Percentiles rank a stretch among this genome's conserved stretches.
These are phyloP conservation scores for Paramecium tetraurelia DNA, from an alignment of 73 alveolate species.

Conservation along the genomic window DNA sequence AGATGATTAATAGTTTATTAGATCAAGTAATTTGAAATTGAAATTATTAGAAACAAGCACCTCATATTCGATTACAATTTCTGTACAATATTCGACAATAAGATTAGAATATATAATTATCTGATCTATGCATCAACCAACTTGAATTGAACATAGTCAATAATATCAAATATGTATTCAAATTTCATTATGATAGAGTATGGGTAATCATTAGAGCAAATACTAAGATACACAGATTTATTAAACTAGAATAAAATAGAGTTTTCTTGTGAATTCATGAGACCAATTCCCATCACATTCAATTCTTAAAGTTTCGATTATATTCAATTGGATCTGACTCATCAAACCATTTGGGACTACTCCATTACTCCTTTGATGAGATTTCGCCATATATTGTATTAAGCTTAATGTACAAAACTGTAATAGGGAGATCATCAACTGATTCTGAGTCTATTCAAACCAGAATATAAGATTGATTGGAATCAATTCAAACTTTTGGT, in stretches of 20 bases:
- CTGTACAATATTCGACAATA: not conserved
- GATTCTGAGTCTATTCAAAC: not conserved
- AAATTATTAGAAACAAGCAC: not conserved
- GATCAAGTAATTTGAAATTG: not conserved
- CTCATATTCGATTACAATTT: not conserved
- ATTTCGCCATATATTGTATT: not conserved
- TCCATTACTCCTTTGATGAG: not conserved
- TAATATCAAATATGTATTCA: not conserved
- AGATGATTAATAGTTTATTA: not conserved
- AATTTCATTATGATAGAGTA: not conserved
- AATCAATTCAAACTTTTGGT: not conserved
- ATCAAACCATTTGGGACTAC: not conserved
- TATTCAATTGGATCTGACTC: not conserved
- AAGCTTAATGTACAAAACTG: not conserved
- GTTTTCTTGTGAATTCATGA: not conserved
- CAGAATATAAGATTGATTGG: not conserved
- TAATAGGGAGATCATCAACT: not conserved
- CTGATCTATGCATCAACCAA: not conserved
- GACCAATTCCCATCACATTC: not conserved
- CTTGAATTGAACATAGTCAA: not conserved
- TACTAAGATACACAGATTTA: not conserved
- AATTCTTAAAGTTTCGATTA: not conserved
- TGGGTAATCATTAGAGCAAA: not conserved
- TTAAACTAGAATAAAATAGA: not conserved
- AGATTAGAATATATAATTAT: not conserved